Conservation (phyloP, 106 monocot genomes). For the Gastrodia elata region DNA sequence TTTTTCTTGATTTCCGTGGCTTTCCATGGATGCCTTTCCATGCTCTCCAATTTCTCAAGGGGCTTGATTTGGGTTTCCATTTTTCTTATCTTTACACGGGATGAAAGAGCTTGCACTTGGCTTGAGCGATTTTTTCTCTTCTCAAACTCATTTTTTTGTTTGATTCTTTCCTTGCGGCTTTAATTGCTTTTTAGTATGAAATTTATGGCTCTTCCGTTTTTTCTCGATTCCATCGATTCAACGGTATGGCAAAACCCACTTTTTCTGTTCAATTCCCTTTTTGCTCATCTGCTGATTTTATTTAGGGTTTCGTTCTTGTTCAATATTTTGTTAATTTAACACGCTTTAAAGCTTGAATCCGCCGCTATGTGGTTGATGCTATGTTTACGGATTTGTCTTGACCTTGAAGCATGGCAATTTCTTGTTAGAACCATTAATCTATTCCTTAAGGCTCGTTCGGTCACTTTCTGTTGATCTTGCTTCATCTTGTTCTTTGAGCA, state of each 20-base stretch:
- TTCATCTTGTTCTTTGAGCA: not conserved
- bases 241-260: not conserved
- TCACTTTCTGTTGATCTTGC: not conserved
- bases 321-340: not conserved
- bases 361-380: too few relatives aligned
- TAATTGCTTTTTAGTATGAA: not conserved
- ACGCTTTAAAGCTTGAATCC: not conserved
- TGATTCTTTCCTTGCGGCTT: not conserved
- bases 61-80: not conserved
- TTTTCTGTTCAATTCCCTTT: not conserved
- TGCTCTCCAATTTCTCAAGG: not conserved
- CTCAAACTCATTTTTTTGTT: not conserved
- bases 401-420: not conserved
- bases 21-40: not conserved
- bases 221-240: not conserved
- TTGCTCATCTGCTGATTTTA: not conserved
- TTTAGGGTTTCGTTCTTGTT: not conserved
- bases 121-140: not conserved
- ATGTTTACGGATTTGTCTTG: not conserved
- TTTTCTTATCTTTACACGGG: not conserved
- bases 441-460: not conserved
- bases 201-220: not conserved
- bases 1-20: not conserved
- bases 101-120: not conserved
- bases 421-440: not conserved